phyloP scores from a whole-genome alignment of 768 basidiomycete genomes.

The Mrakia blollopis region DNA sequence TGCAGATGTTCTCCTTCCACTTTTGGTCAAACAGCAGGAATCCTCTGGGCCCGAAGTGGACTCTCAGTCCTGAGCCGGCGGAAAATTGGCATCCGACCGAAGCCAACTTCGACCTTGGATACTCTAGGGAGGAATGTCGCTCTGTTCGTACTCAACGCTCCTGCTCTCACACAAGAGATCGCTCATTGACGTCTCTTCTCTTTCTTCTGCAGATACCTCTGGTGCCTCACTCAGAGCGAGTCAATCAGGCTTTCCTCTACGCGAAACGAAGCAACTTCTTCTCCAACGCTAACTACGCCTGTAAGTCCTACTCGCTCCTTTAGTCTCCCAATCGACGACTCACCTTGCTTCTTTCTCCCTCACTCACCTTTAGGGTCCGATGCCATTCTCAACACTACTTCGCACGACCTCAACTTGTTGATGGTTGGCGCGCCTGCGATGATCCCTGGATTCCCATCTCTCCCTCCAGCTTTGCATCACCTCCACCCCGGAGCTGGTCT shows the following conservation, averaged over 20 bases:
- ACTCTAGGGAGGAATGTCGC: neutral
- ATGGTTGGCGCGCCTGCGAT: neutral
- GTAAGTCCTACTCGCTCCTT: neutral
- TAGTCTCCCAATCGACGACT: neutral
- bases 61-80: neutral
- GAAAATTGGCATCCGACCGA: neutral
- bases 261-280: neutral
- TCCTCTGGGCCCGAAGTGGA: neutral
- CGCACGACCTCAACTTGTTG: neutral
- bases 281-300: neutral
- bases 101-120: neutral
- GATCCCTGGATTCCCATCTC: neutral
- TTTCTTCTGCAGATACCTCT: neutral
- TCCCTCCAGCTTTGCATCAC: neutral
- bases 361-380: neutral
- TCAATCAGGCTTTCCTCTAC: neutral
- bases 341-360: neutral
- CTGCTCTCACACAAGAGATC: no score
- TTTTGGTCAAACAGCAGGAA: neutral
- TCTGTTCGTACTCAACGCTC: no score
- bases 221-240: neutral
- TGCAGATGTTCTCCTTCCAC: neutral
- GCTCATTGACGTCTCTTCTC: neutral
- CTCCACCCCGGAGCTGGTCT: neutral
- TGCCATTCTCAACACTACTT: neutral